Evolutionary conservation across 345 rosid genomes (phyloP).

Genomic region (Corchorus olitorius): DNA sequence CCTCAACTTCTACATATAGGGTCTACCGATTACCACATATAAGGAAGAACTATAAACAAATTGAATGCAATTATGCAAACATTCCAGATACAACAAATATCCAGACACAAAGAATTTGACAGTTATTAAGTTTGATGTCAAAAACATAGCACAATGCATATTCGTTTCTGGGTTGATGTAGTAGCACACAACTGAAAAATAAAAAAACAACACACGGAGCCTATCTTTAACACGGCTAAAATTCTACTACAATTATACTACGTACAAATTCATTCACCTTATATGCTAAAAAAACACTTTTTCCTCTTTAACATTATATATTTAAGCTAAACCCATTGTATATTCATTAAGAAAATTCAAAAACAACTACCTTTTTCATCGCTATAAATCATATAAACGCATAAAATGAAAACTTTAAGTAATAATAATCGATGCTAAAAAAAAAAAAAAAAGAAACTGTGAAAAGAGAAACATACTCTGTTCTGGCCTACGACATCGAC

Average conservation of each 20-base stretch:
- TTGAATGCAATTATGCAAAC: not conserved
- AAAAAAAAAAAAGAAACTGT: no score
- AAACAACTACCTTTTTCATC: no score
- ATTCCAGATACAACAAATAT: not conserved
- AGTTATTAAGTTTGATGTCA: not conserved
- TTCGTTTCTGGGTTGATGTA: not conserved
- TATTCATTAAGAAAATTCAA: not conserved
- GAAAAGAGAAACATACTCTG: slow-evolving; percentile 41
- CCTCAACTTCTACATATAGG: not conserved
- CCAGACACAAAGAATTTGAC: not conserved
- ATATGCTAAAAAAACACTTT: not conserved
- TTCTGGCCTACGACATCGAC: slow-evolving; percentile 88
- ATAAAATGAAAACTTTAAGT: no score
- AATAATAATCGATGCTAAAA: no score
- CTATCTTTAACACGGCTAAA: not conserved
- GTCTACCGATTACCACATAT: not conserved
- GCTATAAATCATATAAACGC: no score
- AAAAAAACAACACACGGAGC: no score
- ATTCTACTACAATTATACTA: not conserved
- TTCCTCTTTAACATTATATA: not conserved
- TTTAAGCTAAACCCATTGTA: not conserved
- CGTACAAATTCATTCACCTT: not conserved
- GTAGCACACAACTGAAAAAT: not conserved
- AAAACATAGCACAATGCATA: not conserved
- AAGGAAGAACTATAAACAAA: not conserved